Evolutionary conservation across 805 yeast species (phyloP), one percentile per base, ranked within the genome.

Genomic region (Phaffomyces antillensis): DNA sequence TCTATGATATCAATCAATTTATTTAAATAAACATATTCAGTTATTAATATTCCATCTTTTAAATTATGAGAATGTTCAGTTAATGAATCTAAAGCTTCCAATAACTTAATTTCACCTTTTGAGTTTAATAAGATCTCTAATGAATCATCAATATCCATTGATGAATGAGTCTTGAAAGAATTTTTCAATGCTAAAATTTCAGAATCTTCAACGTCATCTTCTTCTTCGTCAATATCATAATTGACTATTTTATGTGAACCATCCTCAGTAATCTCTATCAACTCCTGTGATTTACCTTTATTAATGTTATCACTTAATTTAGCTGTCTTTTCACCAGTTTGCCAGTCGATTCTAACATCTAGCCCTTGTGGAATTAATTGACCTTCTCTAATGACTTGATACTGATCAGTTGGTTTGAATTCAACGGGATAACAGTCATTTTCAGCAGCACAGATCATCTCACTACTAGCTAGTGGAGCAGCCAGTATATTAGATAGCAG

Each of bases 361-460:
- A 86, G 63, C 0, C 97, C 98, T 7, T 76, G 76, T 0, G 96
- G 96, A 4, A 90, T 71, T 8, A 75, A 71, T 56, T 87, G 96
- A n/a, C 81, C 88, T 40, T 76, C 81, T 52, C 65, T 70, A 6
- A 90, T 75, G 2, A 58, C 58, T 64, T 81, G 79, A 95, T 96
- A 90, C 51, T 83, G 77, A 1, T 58, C 49, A 0, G 80, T 63
- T 1, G 96, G 85, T 34, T 63, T 75, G 57, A 89, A 88, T 2
- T 75, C 49, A 37, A 64, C 64, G 1, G 86, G 84, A 55, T 84
- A 84, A 55, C 91, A 85, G 48, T 78, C 75, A 1, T 71, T 67
- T 42, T 71, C 55, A 18, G 66, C 67, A 1, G 71, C 70, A 49
- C 80, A 76, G 28, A 74, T 67, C 13, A 42, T 20, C 10, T 43